Percentiles rank a stretch among this genome's conserved stretches.
Conservation (phyloP, 1,284 basidiomycete genomes). For the Uromyces viciae-fabae region DNA sequence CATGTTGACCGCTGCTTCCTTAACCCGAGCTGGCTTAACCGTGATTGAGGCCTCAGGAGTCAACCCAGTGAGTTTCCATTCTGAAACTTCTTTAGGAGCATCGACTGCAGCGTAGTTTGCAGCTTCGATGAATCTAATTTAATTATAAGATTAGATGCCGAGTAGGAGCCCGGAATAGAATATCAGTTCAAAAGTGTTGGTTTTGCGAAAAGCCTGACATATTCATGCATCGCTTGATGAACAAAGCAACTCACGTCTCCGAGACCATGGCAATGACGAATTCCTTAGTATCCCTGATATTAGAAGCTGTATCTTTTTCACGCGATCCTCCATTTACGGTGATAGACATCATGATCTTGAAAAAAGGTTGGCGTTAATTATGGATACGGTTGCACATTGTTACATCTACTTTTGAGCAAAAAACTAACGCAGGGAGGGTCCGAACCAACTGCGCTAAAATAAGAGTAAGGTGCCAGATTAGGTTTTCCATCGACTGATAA, state of each 20-base stretch:
- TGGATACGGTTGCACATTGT: too few relatives aligned
- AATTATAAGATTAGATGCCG: too few relatives aligned
- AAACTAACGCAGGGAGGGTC: conserved; percentile 64
- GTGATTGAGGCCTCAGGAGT: conserved; percentile 63
- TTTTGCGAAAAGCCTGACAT: too few relatives aligned
- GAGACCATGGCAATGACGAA: conserved; percentile 74
- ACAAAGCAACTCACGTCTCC: conserved; percentile 56
- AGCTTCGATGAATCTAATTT: conserved; percentile 62
- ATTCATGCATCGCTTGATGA: too few relatives aligned
- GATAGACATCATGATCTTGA: conserved; percentile 44
- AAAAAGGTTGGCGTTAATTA: conserved; percentile 34
- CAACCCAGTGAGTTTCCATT: conserved; percentile 71
- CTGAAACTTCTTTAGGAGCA: conserved; percentile 64
- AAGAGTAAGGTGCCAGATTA: conserved; percentile 65
- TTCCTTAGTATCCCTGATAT: conserved; percentile 66
- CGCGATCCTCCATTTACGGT: conserved; percentile 51
- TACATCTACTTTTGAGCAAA: too few relatives aligned
- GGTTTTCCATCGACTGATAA: conserved; percentile 61
- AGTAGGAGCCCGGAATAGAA: too few relatives aligned
- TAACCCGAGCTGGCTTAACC: conserved; percentile 64
- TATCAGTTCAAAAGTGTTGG: too few relatives aligned
- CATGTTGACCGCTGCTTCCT: conserved; percentile 59
- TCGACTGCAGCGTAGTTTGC: conserved; percentile 68
- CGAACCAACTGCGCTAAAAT: conserved; percentile 58
- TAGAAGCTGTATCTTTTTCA: conserved; percentile 66